Evolutionary conservation across 2,329 filamentous ascomycete genomes (phyloP).

Genomic region (Pseudocercospora eumusae): DNA sequence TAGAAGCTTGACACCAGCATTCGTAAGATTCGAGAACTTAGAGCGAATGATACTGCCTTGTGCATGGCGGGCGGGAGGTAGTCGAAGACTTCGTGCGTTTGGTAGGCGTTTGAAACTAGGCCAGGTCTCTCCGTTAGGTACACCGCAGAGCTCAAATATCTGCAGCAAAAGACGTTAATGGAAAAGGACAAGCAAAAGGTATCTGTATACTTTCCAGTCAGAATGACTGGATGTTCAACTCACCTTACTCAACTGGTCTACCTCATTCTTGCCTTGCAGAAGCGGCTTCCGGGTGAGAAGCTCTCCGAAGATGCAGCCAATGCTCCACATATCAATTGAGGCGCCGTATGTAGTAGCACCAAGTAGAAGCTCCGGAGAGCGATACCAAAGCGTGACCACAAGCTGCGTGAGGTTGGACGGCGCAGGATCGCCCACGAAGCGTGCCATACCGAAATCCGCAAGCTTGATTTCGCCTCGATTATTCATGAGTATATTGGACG

Average conservation of each 20-base stretch:
- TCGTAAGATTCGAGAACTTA: conserved; percentile 78
- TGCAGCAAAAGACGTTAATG: conserved; percentile 36
- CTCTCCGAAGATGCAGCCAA: conserved; percentile 95
- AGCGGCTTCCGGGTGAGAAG: conserved; percentile 79
- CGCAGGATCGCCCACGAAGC: conserved; percentile 78
- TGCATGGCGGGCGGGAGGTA: conserved; percentile 55
- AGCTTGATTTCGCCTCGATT: conserved; percentile 94
- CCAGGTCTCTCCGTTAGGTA: conserved; percentile 81
- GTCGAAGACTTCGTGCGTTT: conserved; percentile 76
- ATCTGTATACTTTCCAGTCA: conserved; percentile 36
- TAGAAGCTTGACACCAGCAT: conserved; percentile 70
- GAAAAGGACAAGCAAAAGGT: conserved; percentile 18
- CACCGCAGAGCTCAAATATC: conserved; percentile 86
- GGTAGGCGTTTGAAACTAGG: conserved; percentile 83
- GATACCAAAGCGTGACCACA: conserved; percentile 97
- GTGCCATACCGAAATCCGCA: conserved; percentile 97
- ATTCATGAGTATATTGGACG: conserved; percentile 89
- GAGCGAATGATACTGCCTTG: conserved; percentile 62
- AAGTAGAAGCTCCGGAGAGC: conserved; percentile 84
- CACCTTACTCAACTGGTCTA: conserved; percentile 76
- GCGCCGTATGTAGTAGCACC: conserved; percentile 73
- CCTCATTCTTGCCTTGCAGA: conserved; percentile 87
- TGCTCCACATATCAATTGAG: conserved; percentile 90
- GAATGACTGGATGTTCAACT: conserved; percentile 32
- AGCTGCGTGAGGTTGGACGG: conserved; percentile 78